phyloP scores from a whole-genome alignment of 139 green algal species.

The Axilococcus clingmanii region DNA sequence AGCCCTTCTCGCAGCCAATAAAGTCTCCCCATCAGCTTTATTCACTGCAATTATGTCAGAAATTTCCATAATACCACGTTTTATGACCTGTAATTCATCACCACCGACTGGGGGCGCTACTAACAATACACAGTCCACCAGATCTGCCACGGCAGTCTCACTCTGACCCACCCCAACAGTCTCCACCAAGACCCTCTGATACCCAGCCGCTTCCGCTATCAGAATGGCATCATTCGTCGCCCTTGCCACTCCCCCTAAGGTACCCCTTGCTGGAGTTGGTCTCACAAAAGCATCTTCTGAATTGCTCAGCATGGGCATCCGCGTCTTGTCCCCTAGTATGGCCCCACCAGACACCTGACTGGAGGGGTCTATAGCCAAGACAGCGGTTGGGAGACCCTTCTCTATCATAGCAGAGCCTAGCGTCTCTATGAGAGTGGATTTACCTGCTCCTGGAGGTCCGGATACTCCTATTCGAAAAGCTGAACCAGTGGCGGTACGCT shows the following conservation, averaged over 20 bases:
- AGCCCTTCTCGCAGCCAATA: conserved; percentile 17
- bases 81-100: conserved; percentile 57
- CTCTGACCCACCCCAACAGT: conserved; percentile 58
- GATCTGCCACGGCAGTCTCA: conserved; percentile 42
- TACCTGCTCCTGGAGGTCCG: conserved; percentile 43
- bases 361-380: conserved; percentile 54
- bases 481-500: background rate
- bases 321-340: conserved; percentile 64
- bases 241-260: conserved; percentile 44
- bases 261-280: conserved; percentile 39
- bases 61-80: conserved; percentile 50
- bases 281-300: conserved; percentile 38
- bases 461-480: conserved; percentile 31
- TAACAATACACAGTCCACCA: conserved; percentile 51
- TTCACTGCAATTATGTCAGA: conserved; percentile 45
- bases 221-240: conserved; percentile 44
- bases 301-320: conserved; percentile 42
- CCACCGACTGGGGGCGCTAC: conserved; percentile 43
- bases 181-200: conserved; percentile 32
- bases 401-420: conserved; percentile 30
- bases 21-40: conserved; percentile 37
- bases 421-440: conserved; percentile 35
- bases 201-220: conserved; percentile 46
- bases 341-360: conserved; percentile 30
- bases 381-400: conserved; percentile 33